Conservation (phyloP, 331 rosid genomes). For the Cucumis variabilis region DNA sequence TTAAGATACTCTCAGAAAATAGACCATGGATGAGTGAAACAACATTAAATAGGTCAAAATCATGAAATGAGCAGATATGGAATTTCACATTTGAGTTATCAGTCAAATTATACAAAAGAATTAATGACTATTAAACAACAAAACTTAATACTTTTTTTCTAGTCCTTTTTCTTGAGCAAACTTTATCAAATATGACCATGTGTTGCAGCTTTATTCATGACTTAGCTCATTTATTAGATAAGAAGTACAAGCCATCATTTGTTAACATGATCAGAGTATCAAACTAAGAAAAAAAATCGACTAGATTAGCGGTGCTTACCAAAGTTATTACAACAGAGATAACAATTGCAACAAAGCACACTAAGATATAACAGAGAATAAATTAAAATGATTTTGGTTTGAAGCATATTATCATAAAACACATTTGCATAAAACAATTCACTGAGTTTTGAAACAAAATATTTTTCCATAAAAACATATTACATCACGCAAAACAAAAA, state of each 20-base stretch:
- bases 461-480: not conserved
- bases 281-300: not conserved
- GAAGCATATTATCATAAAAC: not conserved
- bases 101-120: not conserved
- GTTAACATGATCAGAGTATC: not conserved
- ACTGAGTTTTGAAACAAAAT: no score
- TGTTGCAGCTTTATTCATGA: not conserved
- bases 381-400: constrained; percentile 13
- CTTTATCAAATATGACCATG: not conserved
- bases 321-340: no score
- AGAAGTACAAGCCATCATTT: not conserved
- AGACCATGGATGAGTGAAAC: not conserved
- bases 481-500: not conserved
- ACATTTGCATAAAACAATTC: not conserved
- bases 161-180: not conserved
- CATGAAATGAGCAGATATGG: not conserved
- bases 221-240: not conserved
- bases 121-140: not conserved
- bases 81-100: not conserved
- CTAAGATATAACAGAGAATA: constrained; percentile 56
- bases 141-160: not conserved
- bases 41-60: not conserved
- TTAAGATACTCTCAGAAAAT: constrained; percentile 17
- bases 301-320: constrained; percentile 51
- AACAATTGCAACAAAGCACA: constrained; percentile 93